These are phyloP conservation scores for Salix exigua DNA, from an alignment of 345 rosid species.

Conservation along the genomic window DNA sequence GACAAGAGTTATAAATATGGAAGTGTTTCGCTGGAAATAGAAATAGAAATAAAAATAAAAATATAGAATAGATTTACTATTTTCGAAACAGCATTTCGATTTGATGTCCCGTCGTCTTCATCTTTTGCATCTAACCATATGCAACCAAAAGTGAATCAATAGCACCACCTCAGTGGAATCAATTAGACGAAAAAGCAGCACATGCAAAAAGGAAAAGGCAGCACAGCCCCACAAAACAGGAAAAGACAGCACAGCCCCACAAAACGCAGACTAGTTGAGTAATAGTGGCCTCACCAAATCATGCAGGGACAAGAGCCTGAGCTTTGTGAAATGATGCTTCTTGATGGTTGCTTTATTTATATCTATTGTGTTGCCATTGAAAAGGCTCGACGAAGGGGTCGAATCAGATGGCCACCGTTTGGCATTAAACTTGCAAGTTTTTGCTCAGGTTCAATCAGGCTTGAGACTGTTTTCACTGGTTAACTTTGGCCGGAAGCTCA, in stretches of 20 bases:
- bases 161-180: too few relatives aligned
- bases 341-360: constrained; percentile 11
- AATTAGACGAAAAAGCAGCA: background rate
- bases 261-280: background rate
- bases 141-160: too few relatives aligned
- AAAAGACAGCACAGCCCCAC: background rate
- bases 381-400: background rate
- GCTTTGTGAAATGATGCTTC: constrained; percentile 11
- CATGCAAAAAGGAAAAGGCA: background rate
- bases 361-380: background rate
- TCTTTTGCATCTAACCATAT: too few relatives aligned
- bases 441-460: too few relatives aligned
- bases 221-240: background rate
- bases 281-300: background rate
- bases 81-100: too few relatives aligned
- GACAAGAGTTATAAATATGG: too few relatives aligned
- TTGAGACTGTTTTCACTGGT: too few relatives aligned
- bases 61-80: too few relatives aligned
- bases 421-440: background rate
- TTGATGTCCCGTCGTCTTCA: too few relatives aligned
- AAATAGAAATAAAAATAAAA: too few relatives aligned
- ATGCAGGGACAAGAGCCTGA: background rate
- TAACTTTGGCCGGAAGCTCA: too few relatives aligned
- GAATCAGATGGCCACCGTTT: background rate
- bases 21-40: too few relatives aligned